These are phyloP conservation scores for Tirmania nivea DNA, from an alignment of 495 filamentous ascomycete species.

Conservation along the genomic window DNA sequence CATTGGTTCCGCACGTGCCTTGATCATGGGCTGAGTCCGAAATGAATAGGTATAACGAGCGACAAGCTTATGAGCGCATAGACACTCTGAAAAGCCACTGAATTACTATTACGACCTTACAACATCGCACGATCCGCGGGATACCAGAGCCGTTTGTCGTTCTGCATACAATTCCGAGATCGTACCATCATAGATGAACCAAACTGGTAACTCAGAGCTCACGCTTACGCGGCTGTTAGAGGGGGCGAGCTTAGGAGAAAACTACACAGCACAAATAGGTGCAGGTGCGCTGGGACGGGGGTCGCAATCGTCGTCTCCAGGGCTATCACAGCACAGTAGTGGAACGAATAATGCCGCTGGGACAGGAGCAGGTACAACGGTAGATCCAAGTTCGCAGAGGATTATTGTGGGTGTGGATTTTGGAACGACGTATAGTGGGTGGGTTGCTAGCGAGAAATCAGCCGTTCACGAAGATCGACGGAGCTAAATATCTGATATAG, in stretches of 20 bases:
- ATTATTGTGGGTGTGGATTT: constrained; percentile 48
- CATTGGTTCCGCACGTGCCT: too few relatives aligned
- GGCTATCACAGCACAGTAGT: neutral
- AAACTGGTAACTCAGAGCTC: neutral
- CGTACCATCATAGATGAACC: neutral
- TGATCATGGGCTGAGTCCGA: too few relatives aligned
- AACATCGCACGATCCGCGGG: too few relatives aligned
- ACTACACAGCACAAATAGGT: neutral
- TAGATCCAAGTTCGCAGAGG: constrained; percentile 10
- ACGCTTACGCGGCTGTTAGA: neutral
- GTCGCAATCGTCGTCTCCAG: neutral
- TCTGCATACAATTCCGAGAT: too few relatives aligned
- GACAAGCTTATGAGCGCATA: too few relatives aligned
- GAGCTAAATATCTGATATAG: neutral
- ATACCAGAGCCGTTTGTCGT: too few relatives aligned
- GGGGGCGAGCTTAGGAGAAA: neutral
- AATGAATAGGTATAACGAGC: too few relatives aligned
- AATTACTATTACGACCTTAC: too few relatives aligned
- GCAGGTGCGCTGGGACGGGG: neutral
- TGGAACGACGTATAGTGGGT: constrained; percentile 51
- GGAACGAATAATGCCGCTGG: neutral
- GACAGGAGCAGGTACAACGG: neutral
- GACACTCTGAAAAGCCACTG: too few relatives aligned
- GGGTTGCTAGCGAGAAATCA: constrained; percentile 14
- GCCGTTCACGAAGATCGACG: too few relatives aligned